Conservation (phyloP, 192 early-diverging fungal species). For the Podila minutissima region DNA sequence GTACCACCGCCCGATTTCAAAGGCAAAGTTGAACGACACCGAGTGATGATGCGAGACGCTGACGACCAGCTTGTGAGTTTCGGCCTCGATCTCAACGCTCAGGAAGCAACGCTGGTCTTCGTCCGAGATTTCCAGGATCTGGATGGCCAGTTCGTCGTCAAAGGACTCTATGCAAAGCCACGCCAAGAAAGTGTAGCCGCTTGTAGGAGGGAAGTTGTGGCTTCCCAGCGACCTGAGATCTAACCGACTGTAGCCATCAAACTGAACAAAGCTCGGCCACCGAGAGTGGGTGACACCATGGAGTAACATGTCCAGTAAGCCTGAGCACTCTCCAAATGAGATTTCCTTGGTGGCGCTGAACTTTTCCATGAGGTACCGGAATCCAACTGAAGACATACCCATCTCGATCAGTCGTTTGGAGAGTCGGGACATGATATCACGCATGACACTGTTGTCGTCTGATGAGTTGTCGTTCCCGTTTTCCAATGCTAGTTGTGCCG, state of each 20-base stretch:
- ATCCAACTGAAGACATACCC: slow-evolving; percentile 62
- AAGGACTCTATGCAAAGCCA: slow-evolving; percentile 72
- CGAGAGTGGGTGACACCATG: slow-evolving; percentile 61
- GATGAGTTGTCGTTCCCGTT: slow-evolving; percentile 7
- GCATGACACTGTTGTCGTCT: slow-evolving; percentile 37
- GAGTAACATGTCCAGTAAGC: slow-evolving; percentile 62
- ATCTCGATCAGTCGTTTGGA: slow-evolving; percentile 63
- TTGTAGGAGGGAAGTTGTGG: slow-evolving; percentile 64
- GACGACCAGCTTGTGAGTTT: slow-evolving; percentile 56
- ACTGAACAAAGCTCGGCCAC: slow-evolving; percentile 72
- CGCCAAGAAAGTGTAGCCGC: slow-evolving; percentile 66
- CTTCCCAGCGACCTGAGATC: slow-evolving; percentile 54
- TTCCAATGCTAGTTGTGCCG: slow-evolving; percentile 4
- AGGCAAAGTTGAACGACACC: slow-evolving; percentile 58
- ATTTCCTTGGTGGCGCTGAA: slow-evolving; percentile 56
- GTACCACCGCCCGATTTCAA: slow-evolving; percentile 70
- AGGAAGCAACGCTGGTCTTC: slow-evolving; percentile 57
- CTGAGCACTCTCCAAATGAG: slow-evolving; percentile 43
- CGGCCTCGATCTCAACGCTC: slow-evolving; percentile 56
- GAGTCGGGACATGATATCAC: slow-evolving; percentile 52
- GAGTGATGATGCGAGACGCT: slow-evolving; percentile 57
- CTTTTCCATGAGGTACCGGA: slow-evolving; percentile 66
- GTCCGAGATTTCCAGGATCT: slow-evolving; percentile 60
- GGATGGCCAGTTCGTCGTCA: slow-evolving; percentile 54
- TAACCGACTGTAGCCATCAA: slow-evolving; percentile 61